Base-by-base conservation (phyloP, 306 rosid species). In the Gillenia trifoliata region DNA sequence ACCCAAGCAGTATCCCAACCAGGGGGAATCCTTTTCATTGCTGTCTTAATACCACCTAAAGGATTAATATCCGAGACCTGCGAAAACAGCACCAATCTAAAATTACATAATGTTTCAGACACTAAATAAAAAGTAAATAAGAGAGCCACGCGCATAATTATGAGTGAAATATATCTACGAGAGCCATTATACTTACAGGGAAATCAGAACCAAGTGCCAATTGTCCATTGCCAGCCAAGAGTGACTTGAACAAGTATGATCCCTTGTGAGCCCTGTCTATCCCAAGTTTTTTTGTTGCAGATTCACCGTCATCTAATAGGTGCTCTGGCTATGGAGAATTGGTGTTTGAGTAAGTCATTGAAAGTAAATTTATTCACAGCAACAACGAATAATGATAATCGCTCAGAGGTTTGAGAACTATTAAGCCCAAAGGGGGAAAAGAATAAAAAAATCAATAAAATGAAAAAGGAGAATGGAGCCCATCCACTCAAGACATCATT, bases 201-300 rank as follows among this genome's bases (percentile, higher is more conserved):
- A 95, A 91, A 80, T 91, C 96, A 61, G 98, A 93, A 79, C 97
- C 97, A 84, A 91, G 84, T 57, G 89, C 85, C 78, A 93, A 75
- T 17, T 49, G 78, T 47, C 83, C 89, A 78, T 78, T 88, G 78
- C 87, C 69, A 69, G 70, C 75, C 68, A 89, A 64, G 55, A 93
- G 92, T 41, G 96, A 88, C 71, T 60, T 77, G 55, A 91, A 93
- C 54, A 91, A 74, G 81, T 85, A 93, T 12, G 97, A 89, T 56
- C 73, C 96, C 63, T 69, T 89, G 72, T 86, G 88, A 74, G 97
- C 97, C 85, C 98, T 93, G 66, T 89, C 88, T 59, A 72, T 30
- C 82, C 97, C 98, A 73, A 93, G 97, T 84, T 89, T 91, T 75
- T 77, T 85, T 43, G 68, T 30, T 9, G 87, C 89, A 50, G 90